Conservation (phyloP, 805 yeast genomes). For the Kurtzmaniella cleridarum region DNA sequence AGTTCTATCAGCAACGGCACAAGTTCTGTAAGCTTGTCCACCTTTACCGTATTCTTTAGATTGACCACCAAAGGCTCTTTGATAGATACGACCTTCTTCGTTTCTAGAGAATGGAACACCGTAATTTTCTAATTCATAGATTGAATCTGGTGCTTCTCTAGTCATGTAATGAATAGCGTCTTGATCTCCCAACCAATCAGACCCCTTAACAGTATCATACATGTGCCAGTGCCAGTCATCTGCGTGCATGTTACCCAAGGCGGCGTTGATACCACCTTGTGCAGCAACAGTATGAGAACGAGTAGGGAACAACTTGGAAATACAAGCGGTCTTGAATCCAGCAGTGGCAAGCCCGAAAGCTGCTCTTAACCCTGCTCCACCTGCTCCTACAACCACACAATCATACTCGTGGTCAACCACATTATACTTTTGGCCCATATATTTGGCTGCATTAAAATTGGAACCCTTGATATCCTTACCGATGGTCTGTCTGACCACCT, state of each 20-base stretch:
- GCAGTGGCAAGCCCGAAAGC: conserved; percentile 97
- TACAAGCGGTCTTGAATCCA: conserved; percentile 96
- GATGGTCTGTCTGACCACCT: conserved; percentile 27
- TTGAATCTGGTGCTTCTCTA: conserved; percentile 92
- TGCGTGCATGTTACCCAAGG: conserved; percentile 95
- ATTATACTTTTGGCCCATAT: conserved; percentile 65
- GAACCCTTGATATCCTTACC: conserved; percentile 34
- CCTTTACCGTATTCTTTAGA: conserved; percentile 93
- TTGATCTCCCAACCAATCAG: conserved; percentile 99
- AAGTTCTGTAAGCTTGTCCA: conserved; percentile 98
- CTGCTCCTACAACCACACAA: conserved; percentile 97
- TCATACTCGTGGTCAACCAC: conserved; percentile 97
- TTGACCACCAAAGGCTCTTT: conserved; percentile 99
- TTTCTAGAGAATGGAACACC: conserved; percentile 99
- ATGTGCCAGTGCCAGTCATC: conserved; percentile 99
- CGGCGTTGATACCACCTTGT: conserved; percentile 99
- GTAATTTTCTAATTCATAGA: conserved; percentile 93
- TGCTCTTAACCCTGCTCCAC: conserved; percentile 98
- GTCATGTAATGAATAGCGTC: conserved; percentile 99
- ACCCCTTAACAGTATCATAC: conserved; percentile 99
- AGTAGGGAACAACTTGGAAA: conserved; percentile 94
- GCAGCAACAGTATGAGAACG: conserved; percentile 99
- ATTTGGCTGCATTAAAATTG: conserved; percentile 37
- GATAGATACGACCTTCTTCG: conserved; percentile 93
- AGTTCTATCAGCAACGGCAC: conserved; percentile 99